Evolutionary conservation across 441 rosid species (phyloP), one percentile per base, ranked within the genome.

Genomic region (Pelargonium myrrhifolium): DNA sequence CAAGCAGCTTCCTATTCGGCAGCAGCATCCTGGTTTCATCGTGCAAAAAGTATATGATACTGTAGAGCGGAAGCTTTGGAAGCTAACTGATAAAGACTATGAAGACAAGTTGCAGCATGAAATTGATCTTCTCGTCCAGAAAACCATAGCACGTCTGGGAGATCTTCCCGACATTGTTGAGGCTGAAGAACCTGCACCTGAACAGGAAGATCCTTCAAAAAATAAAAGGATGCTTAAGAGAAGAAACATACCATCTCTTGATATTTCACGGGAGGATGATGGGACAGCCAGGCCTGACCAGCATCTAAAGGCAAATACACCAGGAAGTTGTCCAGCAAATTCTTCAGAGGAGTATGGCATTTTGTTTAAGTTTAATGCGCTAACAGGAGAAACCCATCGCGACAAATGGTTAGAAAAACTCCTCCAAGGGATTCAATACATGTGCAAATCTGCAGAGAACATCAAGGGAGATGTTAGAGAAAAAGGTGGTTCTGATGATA

Each of bases 391-490:
- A 71, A 69, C 76, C 26, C 89, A 78, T 77, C 97, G 98, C 55
- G 96, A 94, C 77, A 89, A 81, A 79, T 86, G 98, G 83, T 74
- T 94, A 82, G 94, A 82, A 71, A 90, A 77, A 85, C 99, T 94
- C 77, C 89, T 92, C 70, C 91, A 86, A 70, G 83, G 84, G 61
- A 76, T 94, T 63, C 88, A 85, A 70, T 80, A 81, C 70, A 75
- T 87, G 61, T 92, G 96, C 75, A 75, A 65, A 62, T 63, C 78
- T 66, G 74, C 83, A 64, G 86, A 77, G 68, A 66, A 63, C 24
- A 77, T 76, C 26, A 62, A 65, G 22, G 81, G 66, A 47, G 85
- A 76, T 49, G 81, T 67, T 31, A 81, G 79, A 65, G 81, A 67
- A 69, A 86, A 81, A 69, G 72, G 62, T 62, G 66, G 65, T 73